These are phyloP conservation scores for Pichia californica DNA, from an alignment of 805 yeast species.

Conservation along the genomic window DNA sequence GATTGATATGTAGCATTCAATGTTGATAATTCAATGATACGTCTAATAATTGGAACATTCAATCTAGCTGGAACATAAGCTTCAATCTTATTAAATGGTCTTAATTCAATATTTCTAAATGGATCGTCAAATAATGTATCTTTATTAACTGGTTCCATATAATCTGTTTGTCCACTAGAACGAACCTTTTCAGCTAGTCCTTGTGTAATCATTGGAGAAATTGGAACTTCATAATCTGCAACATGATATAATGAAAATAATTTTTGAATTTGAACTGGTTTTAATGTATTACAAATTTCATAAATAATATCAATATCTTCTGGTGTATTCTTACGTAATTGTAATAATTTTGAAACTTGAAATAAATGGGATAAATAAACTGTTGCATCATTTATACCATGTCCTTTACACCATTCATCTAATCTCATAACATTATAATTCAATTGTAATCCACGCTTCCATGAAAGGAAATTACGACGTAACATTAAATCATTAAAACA, in stretches of 20 bases:
- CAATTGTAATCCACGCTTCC: slow-evolving; percentile 97
- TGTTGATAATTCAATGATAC: slow-evolving; percentile 83
- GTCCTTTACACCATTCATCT: slow-evolving; percentile 98
- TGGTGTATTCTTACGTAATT: slow-evolving; percentile 79
- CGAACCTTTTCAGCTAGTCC: slow-evolving; percentile 74
- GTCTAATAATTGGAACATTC: slow-evolving; percentile 80
- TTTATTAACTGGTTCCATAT: slow-evolving; percentile 61
- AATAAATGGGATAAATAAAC: slow-evolving; percentile 77
- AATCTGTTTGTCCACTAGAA: slow-evolving; percentile 51
- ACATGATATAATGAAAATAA: slow-evolving; percentile 80
- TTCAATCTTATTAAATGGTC: slow-evolving; percentile 76
- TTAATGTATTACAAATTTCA: slow-evolving; percentile 90
- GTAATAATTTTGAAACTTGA: slow-evolving; percentile 90
- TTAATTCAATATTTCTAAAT: slow-evolving; percentile 62
- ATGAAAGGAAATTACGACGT: slow-evolving; percentile 89
- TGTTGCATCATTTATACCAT: slow-evolving; percentile 82
- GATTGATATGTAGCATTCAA: slow-evolving; percentile 74
- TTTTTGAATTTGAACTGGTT: slow-evolving; percentile 93
- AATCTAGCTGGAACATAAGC: slow-evolving; percentile 95
- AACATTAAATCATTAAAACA: slow-evolving; percentile 93
- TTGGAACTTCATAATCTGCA: slow-evolving; percentile 93
- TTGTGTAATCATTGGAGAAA: slow-evolving; percentile 71
- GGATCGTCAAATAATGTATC: slow-evolving; percentile 81
- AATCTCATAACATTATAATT: slow-evolving; percentile 93
- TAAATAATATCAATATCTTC: slow-evolving; percentile 88